Conservation (phyloP, 805 yeast genomes). For the Ogataea neopini region DNA sequence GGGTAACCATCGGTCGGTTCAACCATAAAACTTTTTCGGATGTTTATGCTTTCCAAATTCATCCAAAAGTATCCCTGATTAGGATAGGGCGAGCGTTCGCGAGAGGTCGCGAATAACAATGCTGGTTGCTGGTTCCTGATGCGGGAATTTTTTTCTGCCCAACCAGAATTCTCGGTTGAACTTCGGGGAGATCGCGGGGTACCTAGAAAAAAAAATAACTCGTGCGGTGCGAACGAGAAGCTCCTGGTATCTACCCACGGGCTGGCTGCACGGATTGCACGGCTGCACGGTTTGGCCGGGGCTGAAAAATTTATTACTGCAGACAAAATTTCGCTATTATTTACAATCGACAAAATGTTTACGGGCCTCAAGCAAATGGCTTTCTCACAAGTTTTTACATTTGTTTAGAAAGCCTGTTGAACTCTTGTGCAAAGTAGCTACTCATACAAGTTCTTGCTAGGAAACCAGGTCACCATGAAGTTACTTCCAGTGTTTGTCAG, state of each 20-base stretch:
- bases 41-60: conserved; percentile 9
- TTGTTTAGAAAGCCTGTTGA: conserved; percentile 4
- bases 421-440: conserved; percentile 7
- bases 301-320: background rate
- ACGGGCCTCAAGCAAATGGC: conserved; percentile 3
- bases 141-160: conserved; percentile 10
- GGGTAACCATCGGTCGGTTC: conserved; percentile 1
- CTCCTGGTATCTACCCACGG: no score
- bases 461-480: conserved; percentile 39
- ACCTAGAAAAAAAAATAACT: no score
- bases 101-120: background rate
- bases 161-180: conserved; percentile 2
- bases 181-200: background rate
- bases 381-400: background rate
- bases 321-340: conserved; percentile 1
- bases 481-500: conserved; percentile 36
- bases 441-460: conserved; percentile 2
- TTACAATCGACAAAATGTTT: conserved; percentile 3
- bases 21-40: background rate
- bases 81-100: background rate
- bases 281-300: no score
- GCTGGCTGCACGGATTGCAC: no score
- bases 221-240: no score
- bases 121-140: conserved; percentile 6
- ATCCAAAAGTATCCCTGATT: background rate